A percentile compares a stretch with the other conserved stretches of the same genome.
Conservation (phyloP, 768 basidiomycete genomes). For the Termitomyces sp. region DNA sequence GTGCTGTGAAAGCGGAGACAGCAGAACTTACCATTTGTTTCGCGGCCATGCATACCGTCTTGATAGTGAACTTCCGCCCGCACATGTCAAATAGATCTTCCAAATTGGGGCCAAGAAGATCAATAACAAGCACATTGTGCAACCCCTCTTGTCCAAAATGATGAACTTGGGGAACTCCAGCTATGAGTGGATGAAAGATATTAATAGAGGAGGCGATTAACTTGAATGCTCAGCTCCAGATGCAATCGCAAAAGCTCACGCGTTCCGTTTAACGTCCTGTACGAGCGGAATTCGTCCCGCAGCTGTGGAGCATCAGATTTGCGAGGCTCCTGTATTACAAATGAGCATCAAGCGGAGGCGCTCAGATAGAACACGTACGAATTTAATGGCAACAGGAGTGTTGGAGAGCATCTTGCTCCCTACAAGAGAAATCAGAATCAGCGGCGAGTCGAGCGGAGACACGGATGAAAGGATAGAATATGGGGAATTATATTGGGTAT, state of each 20-base stretch:
- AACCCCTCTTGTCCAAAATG: conserved; percentile 98
- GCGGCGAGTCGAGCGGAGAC: background rate
- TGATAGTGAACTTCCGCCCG: conserved; percentile 94
- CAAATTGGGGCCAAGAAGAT: conserved; percentile 94
- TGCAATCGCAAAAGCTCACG: conserved; percentile 43
- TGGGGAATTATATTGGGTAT: background rate
- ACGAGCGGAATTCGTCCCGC: conserved; percentile 95
- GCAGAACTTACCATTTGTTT: conserved; percentile 86
- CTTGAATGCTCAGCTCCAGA: background rate
- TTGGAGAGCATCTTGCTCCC: conserved; percentile 84
- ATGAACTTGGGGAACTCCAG: conserved; percentile 96
- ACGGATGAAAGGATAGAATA: background rate
- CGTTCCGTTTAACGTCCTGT: conserved; percentile 90
- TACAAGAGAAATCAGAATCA: conserved; percentile 25
- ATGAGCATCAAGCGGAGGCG: conserved; percentile 9
- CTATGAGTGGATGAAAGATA: conserved; percentile 39
- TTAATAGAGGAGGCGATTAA: conserved; percentile 1
- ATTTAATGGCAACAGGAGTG: conserved; percentile 95
- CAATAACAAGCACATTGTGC: conserved; percentile 93
- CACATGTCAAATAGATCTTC: conserved; percentile 99
- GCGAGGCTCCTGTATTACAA: conserved; percentile 67
- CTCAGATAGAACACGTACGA: conserved; percentile 50
- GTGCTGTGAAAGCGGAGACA: background rate
- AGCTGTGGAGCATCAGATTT: conserved; percentile 98
- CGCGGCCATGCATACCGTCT: conserved; percentile 98